A percentile compares a stretch with the other conserved stretches of the same genome.
Evolutionary conservation across 495 filamentous ascomycete genomes (phyloP).

Genomic region (Xanthoparmelia taractica): DNA sequence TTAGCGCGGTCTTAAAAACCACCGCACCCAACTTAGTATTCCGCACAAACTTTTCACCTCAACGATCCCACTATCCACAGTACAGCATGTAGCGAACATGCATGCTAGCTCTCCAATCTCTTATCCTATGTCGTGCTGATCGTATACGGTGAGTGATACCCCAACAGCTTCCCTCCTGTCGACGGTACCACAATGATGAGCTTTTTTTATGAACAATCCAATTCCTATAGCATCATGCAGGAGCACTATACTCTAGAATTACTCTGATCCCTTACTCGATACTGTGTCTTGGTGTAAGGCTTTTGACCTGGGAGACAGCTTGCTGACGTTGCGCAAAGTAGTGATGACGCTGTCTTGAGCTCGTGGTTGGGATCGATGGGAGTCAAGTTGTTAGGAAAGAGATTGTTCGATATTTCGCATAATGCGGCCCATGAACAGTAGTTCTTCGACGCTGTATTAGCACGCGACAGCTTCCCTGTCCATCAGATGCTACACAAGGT

Average conservation of each 20-base stretch:
- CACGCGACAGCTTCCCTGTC: conserved; percentile 6
- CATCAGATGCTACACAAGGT: conserved; percentile 46
- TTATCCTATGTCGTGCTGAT: not conserved
- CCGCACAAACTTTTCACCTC: not conserved
- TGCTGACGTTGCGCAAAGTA: conserved; percentile 10
- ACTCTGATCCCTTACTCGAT: conserved; percentile 45
- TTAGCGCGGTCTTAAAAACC: not conserved
- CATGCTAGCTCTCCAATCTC: not conserved
- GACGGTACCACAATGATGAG: conserved; percentile 38
- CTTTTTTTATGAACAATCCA: conserved; percentile 68
- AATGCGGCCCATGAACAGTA: not conserved
- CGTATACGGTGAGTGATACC: not conserved
- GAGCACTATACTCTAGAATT: conserved; percentile 60
- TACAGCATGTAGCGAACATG: not conserved
- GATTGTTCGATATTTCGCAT: not conserved
- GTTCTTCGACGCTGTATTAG: conserved; percentile 10
- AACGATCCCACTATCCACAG: not conserved
- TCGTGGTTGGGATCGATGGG: not conserved
- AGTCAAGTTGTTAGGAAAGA: not conserved
- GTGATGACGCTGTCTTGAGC: not conserved
- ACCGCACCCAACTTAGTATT: not conserved
- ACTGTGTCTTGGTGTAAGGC: not conserved
- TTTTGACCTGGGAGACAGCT: not conserved
- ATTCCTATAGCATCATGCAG: conserved; percentile 66
- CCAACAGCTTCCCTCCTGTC: not conserved